These are phyloP conservation scores for Aspergillus ostianus DNA, from an alignment of 495 filamentous ascomycete species.

Conservation along the genomic window DNA sequence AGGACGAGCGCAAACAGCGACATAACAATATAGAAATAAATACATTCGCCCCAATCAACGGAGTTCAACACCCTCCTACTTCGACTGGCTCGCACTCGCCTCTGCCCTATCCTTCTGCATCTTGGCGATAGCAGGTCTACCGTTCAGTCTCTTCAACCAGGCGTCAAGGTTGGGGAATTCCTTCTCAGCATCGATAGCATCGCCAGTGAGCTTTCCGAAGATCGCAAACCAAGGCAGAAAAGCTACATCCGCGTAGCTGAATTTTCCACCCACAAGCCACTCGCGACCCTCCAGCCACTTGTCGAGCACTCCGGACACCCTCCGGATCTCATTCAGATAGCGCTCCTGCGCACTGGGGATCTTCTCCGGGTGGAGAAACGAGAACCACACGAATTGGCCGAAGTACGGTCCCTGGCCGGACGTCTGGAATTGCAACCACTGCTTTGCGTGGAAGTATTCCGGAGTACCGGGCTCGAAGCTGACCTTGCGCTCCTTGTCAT, in stretches of 20 bases:
- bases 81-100: slow-evolving; percentile 12
- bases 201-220: slow-evolving; percentile 15
- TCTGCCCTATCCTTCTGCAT: slow-evolving; percentile 35
- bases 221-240: slow-evolving; percentile 55
- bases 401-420: slow-evolving; percentile 71
- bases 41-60: neutral
- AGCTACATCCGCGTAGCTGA: slow-evolving; percentile 57
- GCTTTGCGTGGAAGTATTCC: slow-evolving; percentile 54
- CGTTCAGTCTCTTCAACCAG: slow-evolving; percentile 44
- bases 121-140: slow-evolving; percentile 40
- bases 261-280: slow-evolving; percentile 60
- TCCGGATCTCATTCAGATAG: slow-evolving; percentile 59
- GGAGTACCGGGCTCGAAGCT: slow-evolving; percentile 49
- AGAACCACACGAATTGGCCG: slow-evolving; percentile 59
- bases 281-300: slow-evolving; percentile 46
- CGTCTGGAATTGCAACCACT: slow-evolving; percentile 67
- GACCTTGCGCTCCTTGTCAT: slow-evolving; percentile 61
- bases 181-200: slow-evolving; percentile 31
- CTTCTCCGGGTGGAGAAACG: slow-evolving; percentile 53
- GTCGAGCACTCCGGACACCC: slow-evolving; percentile 60
- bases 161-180: slow-evolving; percentile 39
- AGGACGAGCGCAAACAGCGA: neutral
- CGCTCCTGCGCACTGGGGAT: slow-evolving; percentile 56
- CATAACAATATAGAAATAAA: neutral
- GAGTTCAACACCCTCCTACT: neutral